Base-by-base conservation (phyloP, 768 basidiomycete genomes). In the Leccinum barrowsii region DNA sequence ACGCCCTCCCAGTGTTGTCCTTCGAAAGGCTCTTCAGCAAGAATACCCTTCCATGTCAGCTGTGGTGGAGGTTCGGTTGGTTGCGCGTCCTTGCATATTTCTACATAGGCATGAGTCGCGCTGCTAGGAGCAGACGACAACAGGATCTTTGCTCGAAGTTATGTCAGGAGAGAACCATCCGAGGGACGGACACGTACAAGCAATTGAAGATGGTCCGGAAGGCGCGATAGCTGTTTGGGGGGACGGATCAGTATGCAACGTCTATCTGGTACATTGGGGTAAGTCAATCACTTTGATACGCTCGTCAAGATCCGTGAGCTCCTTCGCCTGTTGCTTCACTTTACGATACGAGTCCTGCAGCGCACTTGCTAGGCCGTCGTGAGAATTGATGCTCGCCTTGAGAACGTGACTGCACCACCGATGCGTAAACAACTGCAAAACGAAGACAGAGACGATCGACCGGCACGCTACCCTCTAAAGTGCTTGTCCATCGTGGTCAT, bases 1-100 rank as follows among this genome's bases (percentile, higher is more conserved):
- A 82, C 82, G 1, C 88, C 88, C 66, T 89, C 82, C 90, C 90
- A 92, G 65, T 92, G 91, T 60, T 92, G 85, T 15, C 89, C 92
- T 70, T 92, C 88, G 60, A 90, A 89, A 4, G 90, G 89, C 57
- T 92, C 91, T 65, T 91, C 90, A 1, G 81, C 81, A 15, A 93
- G 78, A 52, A 94, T 92, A n/a, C 84, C 80, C 59, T 79, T 77
- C 92, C 92, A 94, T 3, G 87, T 90, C 7, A 91, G 71, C 1
- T 76, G 64, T 3, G 76, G 69, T 7, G 67, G 76, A 7, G 62
- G 57, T 48, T 65, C 51, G 0, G 59, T 34, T 24, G 65, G 70
- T 1, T 73, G 64, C 1, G 63, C 67, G 30, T 85, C 74, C 6
- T 87, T 75, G 62, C 82, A 84, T 0, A 71, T 58, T 5, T 83